Conservation (phyloP, 306 rosid species). For the Parietaria judaica region DNA sequence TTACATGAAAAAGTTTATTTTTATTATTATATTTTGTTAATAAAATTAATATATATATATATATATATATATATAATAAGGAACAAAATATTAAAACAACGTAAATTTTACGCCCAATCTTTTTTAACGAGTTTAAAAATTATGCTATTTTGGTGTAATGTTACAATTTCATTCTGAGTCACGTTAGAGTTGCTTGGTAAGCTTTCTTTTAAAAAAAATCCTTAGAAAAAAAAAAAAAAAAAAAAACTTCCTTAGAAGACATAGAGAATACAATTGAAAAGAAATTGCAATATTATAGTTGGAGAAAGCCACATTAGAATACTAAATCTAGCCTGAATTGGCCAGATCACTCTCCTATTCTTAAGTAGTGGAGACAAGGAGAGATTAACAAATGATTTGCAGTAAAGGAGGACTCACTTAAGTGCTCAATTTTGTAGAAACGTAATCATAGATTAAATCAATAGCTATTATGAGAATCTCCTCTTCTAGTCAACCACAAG, state of each 20-base stretch:
- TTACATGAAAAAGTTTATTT: too few relatives aligned
- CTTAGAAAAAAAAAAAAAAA: too few relatives aligned
- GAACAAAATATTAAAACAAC: too few relatives aligned
- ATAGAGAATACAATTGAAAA: conserved; percentile 1
- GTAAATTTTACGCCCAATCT: too few relatives aligned
- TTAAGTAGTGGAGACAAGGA: conserved; percentile 31
- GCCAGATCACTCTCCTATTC: conserved; percentile 22
- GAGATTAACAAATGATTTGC: conserved; percentile 9
- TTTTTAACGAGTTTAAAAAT: too few relatives aligned
- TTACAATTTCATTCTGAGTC: too few relatives aligned
- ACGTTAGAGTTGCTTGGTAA: too few relatives aligned
- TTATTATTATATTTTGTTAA: too few relatives aligned
- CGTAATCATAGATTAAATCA: background rate
- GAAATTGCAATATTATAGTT: conserved; percentile 1
- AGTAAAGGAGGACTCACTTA: conserved; percentile 16
- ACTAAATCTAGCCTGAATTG: conserved; percentile 9
- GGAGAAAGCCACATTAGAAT: conserved; percentile 14
- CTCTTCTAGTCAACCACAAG: conserved; percentile 11
- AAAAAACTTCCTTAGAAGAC: background rate
- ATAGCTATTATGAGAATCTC: background rate
- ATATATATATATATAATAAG: too few relatives aligned
- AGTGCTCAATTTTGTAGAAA: conserved; percentile 15
- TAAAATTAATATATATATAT: too few relatives aligned
- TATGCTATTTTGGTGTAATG: too few relatives aligned
- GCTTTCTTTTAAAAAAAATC: too few relatives aligned